Base-by-base conservation (phyloP, 2,329 filamentous ascomycete genomes). In the Cylindrodendrum hubeiense region DNA sequence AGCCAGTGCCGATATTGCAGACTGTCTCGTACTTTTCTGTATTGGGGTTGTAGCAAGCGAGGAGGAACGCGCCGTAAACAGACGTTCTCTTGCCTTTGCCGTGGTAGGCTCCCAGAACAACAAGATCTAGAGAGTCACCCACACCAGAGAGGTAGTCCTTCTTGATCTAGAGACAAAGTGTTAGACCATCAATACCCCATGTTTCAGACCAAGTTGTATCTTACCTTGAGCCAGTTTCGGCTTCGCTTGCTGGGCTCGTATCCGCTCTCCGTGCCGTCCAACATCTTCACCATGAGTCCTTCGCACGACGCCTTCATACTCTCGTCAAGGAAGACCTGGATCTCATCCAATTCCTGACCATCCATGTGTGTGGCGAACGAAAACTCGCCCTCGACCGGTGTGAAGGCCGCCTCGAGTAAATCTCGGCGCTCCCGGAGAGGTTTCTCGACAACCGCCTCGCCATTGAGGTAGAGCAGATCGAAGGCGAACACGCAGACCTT, bases 231-330 rank as follows among this genome's bases (percentile, higher is more conserved):
- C 96, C 96, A 99, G 77, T 99, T 99, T 65, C 96, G 93, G 80
- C 93, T 97, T 69, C 96, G 91, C 79, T 97, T 97, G 75, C 93
- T 97, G 21, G 96, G 96, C 81, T 98, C 95, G 77, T 99, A 99
- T 73, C 93, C 93, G 72, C 93, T 97, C 80, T 98, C 95, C 7
- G 88, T 84, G 1, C 95, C 96, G 78, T 98, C 95, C 64, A 99
- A 83, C 96, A 99, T 99, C 84, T 99, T 99, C 15, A 99, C 96
- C 96, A 99, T 99, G 57, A 99, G 85, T 12, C 96, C 96, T 83
- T 99, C 96, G 76, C 96, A 99, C 0, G 94, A 97, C 2, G 95
- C 93, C 79, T 97, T 97, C 69, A 99, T 92, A 74, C 93, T 96
- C 64, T 98, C 95, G 75, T 99, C 96, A 2, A 99, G 86, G 74